A percentile compares a stretch with the other conserved stretches of the same genome.
Conservation (phyloP, 2,329 filamentous ascomycete genomes). For the Phaeosphaeria sp. region DNA sequence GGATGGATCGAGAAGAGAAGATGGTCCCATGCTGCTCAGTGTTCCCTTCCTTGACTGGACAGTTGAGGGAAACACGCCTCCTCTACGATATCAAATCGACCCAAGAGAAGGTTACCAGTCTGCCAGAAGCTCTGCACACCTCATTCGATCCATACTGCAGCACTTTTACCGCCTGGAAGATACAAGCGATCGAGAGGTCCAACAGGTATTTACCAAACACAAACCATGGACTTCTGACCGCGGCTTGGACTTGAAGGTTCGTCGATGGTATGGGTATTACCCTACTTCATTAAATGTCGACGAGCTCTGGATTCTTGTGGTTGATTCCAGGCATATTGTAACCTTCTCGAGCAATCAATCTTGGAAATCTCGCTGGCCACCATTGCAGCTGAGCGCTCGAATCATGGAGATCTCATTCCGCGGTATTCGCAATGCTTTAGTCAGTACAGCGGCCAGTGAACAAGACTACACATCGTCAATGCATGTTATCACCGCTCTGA, state of each 20-base stretch:
- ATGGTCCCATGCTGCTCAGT: slow-evolving; percentile 48
- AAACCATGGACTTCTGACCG: slow-evolving; percentile 53
- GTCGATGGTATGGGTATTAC: slow-evolving; percentile 53
- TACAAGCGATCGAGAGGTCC: slow-evolving; percentile 50
- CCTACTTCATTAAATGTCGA: slow-evolving; percentile 52
- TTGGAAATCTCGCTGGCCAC: slow-evolving; percentile 53
- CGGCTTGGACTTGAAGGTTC: slow-evolving; percentile 50
- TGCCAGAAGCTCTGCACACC: slow-evolving; percentile 47
- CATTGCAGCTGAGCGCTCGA: slow-evolving; percentile 49
- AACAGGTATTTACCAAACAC: slow-evolving; percentile 50
- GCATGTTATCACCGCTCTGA: slow-evolving; percentile 48
- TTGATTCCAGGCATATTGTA: slow-evolving; percentile 50
- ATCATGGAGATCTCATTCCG: slow-evolving; percentile 52
- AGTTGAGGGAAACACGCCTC: slow-evolving; percentile 45
- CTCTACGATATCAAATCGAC: slow-evolving; percentile 52
- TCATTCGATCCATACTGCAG: slow-evolving; percentile 50
- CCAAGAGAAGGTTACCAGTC: slow-evolving; percentile 50
- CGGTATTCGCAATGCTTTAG: slow-evolving; percentile 48
- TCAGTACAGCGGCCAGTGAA: slow-evolving; percentile 36
- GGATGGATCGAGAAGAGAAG: slow-evolving; percentile 4
- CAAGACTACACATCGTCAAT: slow-evolving; percentile 48
- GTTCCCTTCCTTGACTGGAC: slow-evolving; percentile 54
- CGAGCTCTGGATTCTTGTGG: slow-evolving; percentile 51
- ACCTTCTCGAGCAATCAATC: slow-evolving; percentile 53
- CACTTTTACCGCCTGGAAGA: slow-evolving; percentile 54